phyloP scores from a whole-genome alignment of 106 monocot genomes.

The Dendrobium catenatum region DNA sequence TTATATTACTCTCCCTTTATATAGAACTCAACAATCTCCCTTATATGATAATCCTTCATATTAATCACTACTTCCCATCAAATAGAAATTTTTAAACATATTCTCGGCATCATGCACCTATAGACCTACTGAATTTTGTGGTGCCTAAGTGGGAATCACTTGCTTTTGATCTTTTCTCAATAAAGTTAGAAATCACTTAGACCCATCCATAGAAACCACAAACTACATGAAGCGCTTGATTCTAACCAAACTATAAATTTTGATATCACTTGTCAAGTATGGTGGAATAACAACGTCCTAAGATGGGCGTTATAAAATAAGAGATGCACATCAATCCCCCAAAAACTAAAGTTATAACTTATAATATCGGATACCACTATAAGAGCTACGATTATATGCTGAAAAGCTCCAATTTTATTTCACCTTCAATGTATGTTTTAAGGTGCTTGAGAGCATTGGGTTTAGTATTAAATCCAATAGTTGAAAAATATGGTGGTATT shows the following conservation, averaged over 20 bases:
- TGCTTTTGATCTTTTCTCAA: too few species aligned
- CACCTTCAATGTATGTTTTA: not conserved
- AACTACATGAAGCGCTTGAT: not conserved
- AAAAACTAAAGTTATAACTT: not conserved
- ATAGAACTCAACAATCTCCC: too few species aligned
- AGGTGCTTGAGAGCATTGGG: not conserved
- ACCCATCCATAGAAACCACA: too few species aligned
- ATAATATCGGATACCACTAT: not conserved
- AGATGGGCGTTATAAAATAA: not conserved
- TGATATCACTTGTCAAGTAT: not conserved
- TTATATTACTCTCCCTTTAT: too few species aligned
- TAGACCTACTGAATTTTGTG: too few species aligned
- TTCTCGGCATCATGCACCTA: too few species aligned
- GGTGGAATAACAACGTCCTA: not conserved
- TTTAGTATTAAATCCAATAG: not conserved
- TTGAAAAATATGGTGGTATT: not conserved
- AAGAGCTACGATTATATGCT: not conserved
- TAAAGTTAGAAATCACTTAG: too few species aligned
- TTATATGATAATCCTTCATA: too few species aligned
- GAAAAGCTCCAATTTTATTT: not conserved
- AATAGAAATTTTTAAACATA: too few species aligned
- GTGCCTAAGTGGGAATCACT: too few species aligned
- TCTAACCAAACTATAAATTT: not conserved
- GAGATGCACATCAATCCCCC: not conserved
- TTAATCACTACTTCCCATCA: too few species aligned